Evolutionary conservation across 2,329 filamentous ascomycete genomes (phyloP).

Genomic region (Lecanoromycetidae sp.): DNA sequence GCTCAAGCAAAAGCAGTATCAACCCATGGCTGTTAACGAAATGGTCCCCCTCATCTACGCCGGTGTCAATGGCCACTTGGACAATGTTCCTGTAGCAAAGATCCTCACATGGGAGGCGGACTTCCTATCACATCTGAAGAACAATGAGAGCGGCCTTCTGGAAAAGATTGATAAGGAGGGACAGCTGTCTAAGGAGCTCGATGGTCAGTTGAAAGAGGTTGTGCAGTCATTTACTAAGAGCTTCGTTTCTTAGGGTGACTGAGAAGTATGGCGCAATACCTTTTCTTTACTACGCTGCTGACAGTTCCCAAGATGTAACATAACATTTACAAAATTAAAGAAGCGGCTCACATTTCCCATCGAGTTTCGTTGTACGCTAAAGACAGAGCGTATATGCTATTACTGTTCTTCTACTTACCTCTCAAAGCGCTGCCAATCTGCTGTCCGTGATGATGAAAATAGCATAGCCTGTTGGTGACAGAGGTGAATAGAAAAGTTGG

Average conservation of each 20-base stretch:
- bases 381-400: too few relatives aligned
- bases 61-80: conserved; percentile 95
- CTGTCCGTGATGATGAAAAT: too few relatives aligned
- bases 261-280: not conserved
- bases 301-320: conserved; percentile 5
- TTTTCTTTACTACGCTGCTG: not conserved
- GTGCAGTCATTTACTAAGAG: conserved; percentile 80
- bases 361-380: not conserved
- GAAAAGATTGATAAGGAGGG: conserved; percentile 48
- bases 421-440: not conserved
- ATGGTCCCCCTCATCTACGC: conserved; percentile 99
- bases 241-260: conserved; percentile 45
- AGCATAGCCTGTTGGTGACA: too few relatives aligned
- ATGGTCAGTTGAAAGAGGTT: conserved; percentile 68
- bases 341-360: not conserved
- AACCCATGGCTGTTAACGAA: conserved; percentile 96
- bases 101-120: conserved; percentile 89
- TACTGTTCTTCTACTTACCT: not conserved
- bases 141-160: conserved; percentile 74
- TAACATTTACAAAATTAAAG: not conserved
- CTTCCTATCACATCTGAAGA: conserved; percentile 84
- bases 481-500: too few relatives aligned
- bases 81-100: conserved; percentile 78
- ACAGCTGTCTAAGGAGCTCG: conserved; percentile 18
- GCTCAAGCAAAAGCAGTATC: conserved; percentile 99